Base-by-base conservation (phyloP, 441 rosid genomes). In the Erodium trifolium region DNA sequence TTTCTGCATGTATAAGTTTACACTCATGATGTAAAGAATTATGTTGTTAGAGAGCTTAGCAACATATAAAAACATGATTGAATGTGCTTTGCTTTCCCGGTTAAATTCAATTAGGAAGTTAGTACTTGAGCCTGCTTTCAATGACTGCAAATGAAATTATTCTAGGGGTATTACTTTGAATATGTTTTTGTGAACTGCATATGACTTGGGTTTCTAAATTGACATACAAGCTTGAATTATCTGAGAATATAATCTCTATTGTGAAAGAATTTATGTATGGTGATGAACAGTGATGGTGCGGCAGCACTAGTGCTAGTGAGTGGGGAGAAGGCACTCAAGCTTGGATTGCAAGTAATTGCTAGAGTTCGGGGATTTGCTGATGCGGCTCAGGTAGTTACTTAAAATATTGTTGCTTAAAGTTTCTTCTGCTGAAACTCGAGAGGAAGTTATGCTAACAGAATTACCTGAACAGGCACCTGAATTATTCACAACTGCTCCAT, bases 261-360 rank as follows among this genome's bases (percentile, higher is more conserved):
- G 27, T 23, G 27, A 23, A 23, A 23, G 4, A 4, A 53, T 5
- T 37, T 37, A 6, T 53, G 60, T 14, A 4, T 51, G 5, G n/a
- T 53, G 3, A n/a, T 53, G 60, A 16, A 53, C 60, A 53, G 60
- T 53, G 60, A 53, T 69, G 71, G 70, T 19, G 73, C 78, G 66
- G 74, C 78, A 49, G 76, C 76, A 51, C 70, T 69, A 53, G 78
- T 71, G 43, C 70, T 71, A 37, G 78, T 75, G 37, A 75, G 74
- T 53, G 78, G 78, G 78, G 68, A 67, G 69, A 75, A 67, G 53
- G 78, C 73, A 51, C 72, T 67, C 37, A 70, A 75, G 64, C 74
- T 75, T 62, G 71, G 71, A 39, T 75, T 75, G 65, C 68, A 4
- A 5, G 74, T 75, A 29, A 75, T 75, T 53, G 78, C 78, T 70